Base-by-base conservation (phyloP, 768 basidiomycete species). In the Auricularia sp. region DNA sequence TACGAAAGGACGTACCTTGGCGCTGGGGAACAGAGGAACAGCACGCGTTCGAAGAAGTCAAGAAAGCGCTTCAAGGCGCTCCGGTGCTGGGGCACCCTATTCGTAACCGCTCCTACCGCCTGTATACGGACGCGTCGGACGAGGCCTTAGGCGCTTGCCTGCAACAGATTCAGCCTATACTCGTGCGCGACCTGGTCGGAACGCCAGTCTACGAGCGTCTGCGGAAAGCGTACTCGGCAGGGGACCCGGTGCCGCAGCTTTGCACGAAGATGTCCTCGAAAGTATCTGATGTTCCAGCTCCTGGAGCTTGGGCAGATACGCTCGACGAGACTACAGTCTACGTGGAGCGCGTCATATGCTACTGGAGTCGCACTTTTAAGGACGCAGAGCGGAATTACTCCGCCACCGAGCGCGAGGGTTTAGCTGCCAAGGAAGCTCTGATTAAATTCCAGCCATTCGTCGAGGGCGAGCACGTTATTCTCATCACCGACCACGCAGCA, bases 341-440 rank as follows among this genome's bases (percentile, higher is more conserved):
- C 37, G 37, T 39, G 13, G 37, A 39, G 37, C 37, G 37, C 37
- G 37, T 39, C 37, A 13, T 39, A 6, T 39, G 37, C 37, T 39
- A 39, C 13, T 39, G 37, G 37, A 39, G 37, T 13, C 6, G 37
- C 7, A 39, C 37, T 13, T 39, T 39, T 13, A 39, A 39, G 13
- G 37, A 39, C 37, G 37, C 37, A 13, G 37, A 39, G 37, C 6
- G 13, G 37, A 39, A 39, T 13, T 39, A 39, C 37, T 39, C 37
- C 0, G 69, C 74, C 0, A 79, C 78, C 0, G 77, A 80, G 69
- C 18, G 74, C 36, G 77, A 80, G 68, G 78, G 77, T 0, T 62
- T 80, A 39, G 77, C 73, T 0, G 61, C 73, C 3, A 78, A 79
- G 54, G 77, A 79, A 69, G 75, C 69, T 10, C 64, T 79, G 0